Conservation (phyloP, 2,329 filamentous ascomycete species). For the Cryphonectria naterciae region DNA sequence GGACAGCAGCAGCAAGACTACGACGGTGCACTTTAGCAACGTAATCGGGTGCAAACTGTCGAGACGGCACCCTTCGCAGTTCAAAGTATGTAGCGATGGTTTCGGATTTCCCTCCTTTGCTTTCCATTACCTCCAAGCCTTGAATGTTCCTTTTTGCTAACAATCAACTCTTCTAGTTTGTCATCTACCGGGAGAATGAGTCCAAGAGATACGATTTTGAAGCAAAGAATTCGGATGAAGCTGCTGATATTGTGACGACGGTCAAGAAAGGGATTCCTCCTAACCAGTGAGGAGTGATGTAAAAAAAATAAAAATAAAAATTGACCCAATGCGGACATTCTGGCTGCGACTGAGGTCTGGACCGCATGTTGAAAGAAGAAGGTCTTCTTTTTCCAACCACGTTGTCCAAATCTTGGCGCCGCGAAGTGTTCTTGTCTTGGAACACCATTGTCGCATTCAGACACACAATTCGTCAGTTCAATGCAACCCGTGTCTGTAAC, state of each 20-base stretch:
- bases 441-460: background rate
- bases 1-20: slow-evolving; percentile 70
- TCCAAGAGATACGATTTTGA: slow-evolving; percentile 86
- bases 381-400: background rate
- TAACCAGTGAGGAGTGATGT: slow-evolving; percentile 53
- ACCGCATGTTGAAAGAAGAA: background rate
- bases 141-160: slow-evolving; percentile 1
- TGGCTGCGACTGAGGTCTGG: background rate
- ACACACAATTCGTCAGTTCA: background rate
- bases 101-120: background rate
- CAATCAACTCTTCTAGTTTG: slow-evolving; percentile 50
- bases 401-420: background rate
- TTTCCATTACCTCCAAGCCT: background rate
- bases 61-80: slow-evolving; percentile 77
- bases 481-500: background rate
- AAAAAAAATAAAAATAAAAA: background rate
- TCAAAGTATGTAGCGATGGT: slow-evolving; percentile 61
- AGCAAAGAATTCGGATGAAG: slow-evolving; percentile 71
- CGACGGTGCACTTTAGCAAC: slow-evolving; percentile 80
- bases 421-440: background rate
- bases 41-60: slow-evolving; percentile 83
- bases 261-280: slow-evolving; percentile 76
- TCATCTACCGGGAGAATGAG: slow-evolving; percentile 77
- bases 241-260: slow-evolving; percentile 77
- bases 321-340: background rate